Base-by-base conservation (phyloP, 2,329 filamentous ascomycete genomes). In the Penicillium sp. region DNA sequence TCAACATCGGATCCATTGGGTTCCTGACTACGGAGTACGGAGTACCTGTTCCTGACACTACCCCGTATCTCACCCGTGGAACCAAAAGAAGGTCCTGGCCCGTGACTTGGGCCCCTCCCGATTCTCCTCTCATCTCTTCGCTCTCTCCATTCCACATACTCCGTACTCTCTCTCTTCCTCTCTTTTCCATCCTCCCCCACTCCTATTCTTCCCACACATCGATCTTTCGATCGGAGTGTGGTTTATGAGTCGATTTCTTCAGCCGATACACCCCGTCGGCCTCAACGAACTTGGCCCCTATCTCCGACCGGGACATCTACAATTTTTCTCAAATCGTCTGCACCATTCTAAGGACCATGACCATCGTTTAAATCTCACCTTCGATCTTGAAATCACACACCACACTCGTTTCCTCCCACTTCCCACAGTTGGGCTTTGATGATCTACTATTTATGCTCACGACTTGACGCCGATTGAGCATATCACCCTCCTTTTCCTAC, bases 381-480 rank as follows among this genome's bases (percentile, higher is more conserved):
- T 48, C 19, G 51, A 49, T 49, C 50, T 52, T 41, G 46, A 42
- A 35, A 30, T 18, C 35, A 11, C 43, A 38, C 25, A 37, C 36
- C 41, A 55, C 58, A 51, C 58, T 62, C 57, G 49, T 54, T 62
- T 58, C 43, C 45, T 47, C 29, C 25, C 30, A 34, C 41, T 33
- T 10, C 30, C 29, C 30, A 29, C 48, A 30, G 47, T 18, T 53
- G 44, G 43, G 52, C 40, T 53, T 54, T 59, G 45, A 66, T 63
- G 64, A 65, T 46, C 55, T 46, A 56, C 53, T 55, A 37, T 53
- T 60, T 54, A 59, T 58, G 57, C 64, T 65, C 61, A 62, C 64
- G 64, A 68, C 65, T 68, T 63, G 66, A 69, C 64, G 65, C 61
- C 53, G 53, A 53, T 60, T 54, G 64, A 66, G 65, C 60, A 44